Base-by-base conservation (phyloP, 805 yeast species). In the Sugiyamaella boreocaroliniensis region DNA sequence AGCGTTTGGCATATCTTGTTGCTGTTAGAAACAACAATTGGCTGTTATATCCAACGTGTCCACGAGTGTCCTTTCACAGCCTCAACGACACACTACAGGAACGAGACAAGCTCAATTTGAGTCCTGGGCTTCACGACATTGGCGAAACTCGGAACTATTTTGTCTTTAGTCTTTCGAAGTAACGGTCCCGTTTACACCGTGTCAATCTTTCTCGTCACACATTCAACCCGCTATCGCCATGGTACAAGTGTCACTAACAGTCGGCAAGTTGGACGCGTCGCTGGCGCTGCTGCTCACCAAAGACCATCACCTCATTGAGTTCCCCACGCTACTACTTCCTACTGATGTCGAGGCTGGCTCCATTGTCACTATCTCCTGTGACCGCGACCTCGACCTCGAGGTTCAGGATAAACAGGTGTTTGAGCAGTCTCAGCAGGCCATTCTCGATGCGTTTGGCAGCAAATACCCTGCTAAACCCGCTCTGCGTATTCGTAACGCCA, bases 191-290 rank as follows among this genome's bases (percentile, higher is more conserved):
- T n/a, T n/a, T n/a, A n/a, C n/a, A n/a, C n/a, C n/a, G n/a, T n/a
- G n/a, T n/a, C n/a, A n/a, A n/a, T n/a, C n/a, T n/a, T n/a, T n/a
- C n/a, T n/a, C n/a, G n/a, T n/a, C n/a, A n/a, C n/a, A 22, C 40
- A n/a, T 2, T 29, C 47, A 8, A 26, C 16, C 18, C 3, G 4
- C 8, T 32, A 4, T 11, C 37, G n/a, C 45, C 47, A 85, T 85
- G 88, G 95, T 89, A 32, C 93, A 89, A 70, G 97, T 90, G 10
- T 85, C 95, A 43, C 77, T 92, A 40, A 90, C 97, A 0, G 97
- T 93, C 18, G 99, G 98, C 47, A 90, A 90, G 71, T 76, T 92
- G 45, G 99, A 93, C 67, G 96, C 97, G 11, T 89, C 97, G 1
- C 75, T 93, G 67, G 98, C 98, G 29, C 75, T 93, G 46, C 75